phyloP scores from a whole-genome alignment of 140 eudicot species.

The Cichorium intybus region DNA sequence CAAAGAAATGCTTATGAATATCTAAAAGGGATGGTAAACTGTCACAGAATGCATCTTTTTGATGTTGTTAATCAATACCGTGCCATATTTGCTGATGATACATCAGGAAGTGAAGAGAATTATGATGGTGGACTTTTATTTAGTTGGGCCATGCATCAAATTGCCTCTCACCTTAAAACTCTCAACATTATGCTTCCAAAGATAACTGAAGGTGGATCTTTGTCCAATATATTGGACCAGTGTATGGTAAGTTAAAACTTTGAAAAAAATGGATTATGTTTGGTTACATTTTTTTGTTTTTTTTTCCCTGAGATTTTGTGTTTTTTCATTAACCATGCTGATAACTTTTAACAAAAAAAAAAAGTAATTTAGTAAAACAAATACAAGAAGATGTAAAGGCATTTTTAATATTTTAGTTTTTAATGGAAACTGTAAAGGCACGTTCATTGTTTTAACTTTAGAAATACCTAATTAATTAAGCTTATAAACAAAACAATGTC shows the following conservation, averaged over 20 bases:
- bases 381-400: too few relatives aligned
- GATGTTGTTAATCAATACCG: constrained; percentile 99
- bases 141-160: constrained; percentile 98
- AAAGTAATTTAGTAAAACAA: too few relatives aligned
- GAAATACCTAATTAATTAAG: too few relatives aligned
- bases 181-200: constrained; percentile 92
- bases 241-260: constrained; percentile 91
- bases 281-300: too few relatives aligned
- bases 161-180: constrained; percentile 74
- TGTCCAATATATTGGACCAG: constrained; percentile 88
- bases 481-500: too few relatives aligned
- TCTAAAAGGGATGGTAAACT: constrained; percentile 79
- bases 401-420: too few relatives aligned
- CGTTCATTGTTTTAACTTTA: too few relatives aligned
- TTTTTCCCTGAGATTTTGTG: too few relatives aligned
- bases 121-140: constrained; percentile 98
- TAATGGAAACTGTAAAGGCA: too few relatives aligned
- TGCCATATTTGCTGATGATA: constrained; percentile 95
- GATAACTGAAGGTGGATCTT: constrained; percentile 95
- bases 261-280: too few relatives aligned
- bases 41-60: constrained; percentile 89
- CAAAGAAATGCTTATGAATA: constrained; percentile 97
- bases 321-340: too few relatives aligned
- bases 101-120: constrained; percentile 97
- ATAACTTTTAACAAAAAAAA: too few relatives aligned